These are phyloP conservation scores for Fusarium circinatum DNA, from an alignment of 2,329 filamentous ascomycete species.

Conservation along the genomic window DNA sequence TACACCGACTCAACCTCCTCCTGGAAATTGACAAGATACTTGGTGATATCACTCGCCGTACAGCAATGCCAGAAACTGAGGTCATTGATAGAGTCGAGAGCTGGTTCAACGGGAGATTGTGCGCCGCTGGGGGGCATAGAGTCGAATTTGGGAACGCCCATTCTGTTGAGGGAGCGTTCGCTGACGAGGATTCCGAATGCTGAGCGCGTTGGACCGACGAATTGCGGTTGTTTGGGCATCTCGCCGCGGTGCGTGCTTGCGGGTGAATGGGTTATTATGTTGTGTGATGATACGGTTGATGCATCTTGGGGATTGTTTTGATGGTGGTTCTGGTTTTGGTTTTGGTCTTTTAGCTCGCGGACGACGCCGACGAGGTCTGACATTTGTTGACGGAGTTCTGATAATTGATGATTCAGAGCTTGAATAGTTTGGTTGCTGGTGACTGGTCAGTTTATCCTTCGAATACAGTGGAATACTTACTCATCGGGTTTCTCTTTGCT, in stretches of 20 bases:
- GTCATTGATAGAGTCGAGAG: conserved; percentile 11
- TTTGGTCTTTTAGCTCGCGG: conserved; percentile 42
- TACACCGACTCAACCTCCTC: conserved; percentile 54
- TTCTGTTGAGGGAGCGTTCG: conserved; percentile 49
- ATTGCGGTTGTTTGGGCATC: conserved; percentile 48
- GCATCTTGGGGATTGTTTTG: neutral
- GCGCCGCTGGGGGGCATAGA: conserved; percentile 39
- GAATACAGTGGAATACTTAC: neutral
- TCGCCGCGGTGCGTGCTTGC: conserved; percentile 28
- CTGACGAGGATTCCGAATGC: conserved; percentile 50
- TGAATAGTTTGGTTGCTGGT: conserved; percentile 18
- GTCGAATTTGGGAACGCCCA: conserved; percentile 49
- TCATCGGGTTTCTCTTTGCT: conserved; percentile 38
- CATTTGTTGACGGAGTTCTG: conserved; percentile 46
- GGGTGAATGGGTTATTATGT: conserved; percentile 23
- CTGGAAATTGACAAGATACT: conserved; percentile 51
- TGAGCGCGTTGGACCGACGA: conserved; percentile 51
- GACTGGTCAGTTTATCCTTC: neutral
- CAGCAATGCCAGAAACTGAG: conserved; percentile 40
- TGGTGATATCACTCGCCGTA: conserved; percentile 41
- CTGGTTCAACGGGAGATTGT: conserved; percentile 33
- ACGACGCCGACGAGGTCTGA: conserved; percentile 41
- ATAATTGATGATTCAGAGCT: conserved; percentile 43
- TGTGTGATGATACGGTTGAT: conserved; percentile 20
- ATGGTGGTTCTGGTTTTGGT: neutral